phyloP scores from a whole-genome alignment of 2,329 filamentous ascomycete species.

The Colletotrichum falcatum region DNA sequence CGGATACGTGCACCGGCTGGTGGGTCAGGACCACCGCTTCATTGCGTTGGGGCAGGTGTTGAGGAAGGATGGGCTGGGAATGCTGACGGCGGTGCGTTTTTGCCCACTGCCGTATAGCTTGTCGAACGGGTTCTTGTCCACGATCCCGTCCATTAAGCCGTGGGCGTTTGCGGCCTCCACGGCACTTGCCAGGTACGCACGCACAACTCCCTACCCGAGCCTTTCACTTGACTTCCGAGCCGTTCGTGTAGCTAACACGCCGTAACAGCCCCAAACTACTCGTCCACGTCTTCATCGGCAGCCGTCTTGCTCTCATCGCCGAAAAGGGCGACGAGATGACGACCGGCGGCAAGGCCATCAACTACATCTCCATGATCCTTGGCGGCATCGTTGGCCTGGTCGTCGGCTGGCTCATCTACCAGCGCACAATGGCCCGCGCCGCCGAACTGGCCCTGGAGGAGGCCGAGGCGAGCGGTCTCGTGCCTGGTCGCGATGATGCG shows the following conservation, averaged over 20 bases:
- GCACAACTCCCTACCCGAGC: background rate
- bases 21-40: conserved; percentile 87
- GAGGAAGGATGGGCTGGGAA: conserved; percentile 88
- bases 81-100: conserved; percentile 90
- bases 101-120: conserved; percentile 94
- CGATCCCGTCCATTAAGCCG: conserved; percentile 88
- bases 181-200: conserved; percentile 71
- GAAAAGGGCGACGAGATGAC: conserved; percentile 88
- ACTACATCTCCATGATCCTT: conserved; percentile 83
- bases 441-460: conserved; percentile 66
- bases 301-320: conserved; percentile 83
- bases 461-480: conserved; percentile 44
- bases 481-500: conserved; percentile 27
- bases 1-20: conserved; percentile 81
- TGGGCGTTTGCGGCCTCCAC: conserved; percentile 84
- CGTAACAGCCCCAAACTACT: conserved; percentile 82
- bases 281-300: conserved; percentile 93
- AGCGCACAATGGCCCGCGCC: conserved; percentile 72
- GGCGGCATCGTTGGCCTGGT: conserved; percentile 77
- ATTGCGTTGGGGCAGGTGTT: conserved; percentile 88
- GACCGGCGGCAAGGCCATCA: conserved; percentile 79
- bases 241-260: conserved; percentile 24
- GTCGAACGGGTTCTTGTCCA: conserved; percentile 93
- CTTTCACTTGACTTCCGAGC: background rate
- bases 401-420: conserved; percentile 89